Conservation (phyloP, 345 rosid genomes). For the Isatis tinctoria region DNA sequence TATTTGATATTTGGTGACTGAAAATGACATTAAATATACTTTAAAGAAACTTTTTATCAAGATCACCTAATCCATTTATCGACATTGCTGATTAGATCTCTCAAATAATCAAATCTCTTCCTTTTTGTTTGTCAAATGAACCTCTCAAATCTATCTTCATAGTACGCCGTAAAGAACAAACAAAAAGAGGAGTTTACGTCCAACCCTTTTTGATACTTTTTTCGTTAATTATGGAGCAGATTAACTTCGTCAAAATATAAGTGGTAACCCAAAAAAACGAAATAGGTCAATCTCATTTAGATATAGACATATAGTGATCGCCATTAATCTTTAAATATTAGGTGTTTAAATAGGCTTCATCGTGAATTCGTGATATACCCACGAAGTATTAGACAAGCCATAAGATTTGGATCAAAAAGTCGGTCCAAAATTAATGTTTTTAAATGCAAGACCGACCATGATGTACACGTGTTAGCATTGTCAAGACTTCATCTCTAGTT, state of each 20-base stretch:
- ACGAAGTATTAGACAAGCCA: conserved; percentile 18
- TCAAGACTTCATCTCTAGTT: conserved; percentile 7
- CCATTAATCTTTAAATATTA: neutral
- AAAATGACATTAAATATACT: too few species aligned
- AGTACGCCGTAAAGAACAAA: too few species aligned
- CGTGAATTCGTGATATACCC: neutral
- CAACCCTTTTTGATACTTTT: too few species aligned
- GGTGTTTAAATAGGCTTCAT: neutral
- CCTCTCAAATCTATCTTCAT: too few species aligned
- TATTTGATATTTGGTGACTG: too few species aligned
- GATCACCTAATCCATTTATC: too few species aligned
- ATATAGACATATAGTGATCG: neutral
- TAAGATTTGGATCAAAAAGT: conserved; percentile 3
- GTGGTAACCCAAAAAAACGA: neutral
- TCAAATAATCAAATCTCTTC: too few species aligned
- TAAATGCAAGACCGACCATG: conserved; percentile 11
- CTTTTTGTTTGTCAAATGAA: too few species aligned
- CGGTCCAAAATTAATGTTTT: conserved; percentile 18
- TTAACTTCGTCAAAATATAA: too few species aligned
- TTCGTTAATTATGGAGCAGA: too few species aligned
- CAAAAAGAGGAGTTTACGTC: neutral
- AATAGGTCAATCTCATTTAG: neutral
- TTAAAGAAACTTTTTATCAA: too few species aligned
- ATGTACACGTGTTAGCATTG: conserved; percentile 15
- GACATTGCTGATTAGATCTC: too few species aligned